Evolutionary conservation across 2,329 filamentous ascomycete species (phyloP).

Genomic region (Trichoderma gracile): DNA sequence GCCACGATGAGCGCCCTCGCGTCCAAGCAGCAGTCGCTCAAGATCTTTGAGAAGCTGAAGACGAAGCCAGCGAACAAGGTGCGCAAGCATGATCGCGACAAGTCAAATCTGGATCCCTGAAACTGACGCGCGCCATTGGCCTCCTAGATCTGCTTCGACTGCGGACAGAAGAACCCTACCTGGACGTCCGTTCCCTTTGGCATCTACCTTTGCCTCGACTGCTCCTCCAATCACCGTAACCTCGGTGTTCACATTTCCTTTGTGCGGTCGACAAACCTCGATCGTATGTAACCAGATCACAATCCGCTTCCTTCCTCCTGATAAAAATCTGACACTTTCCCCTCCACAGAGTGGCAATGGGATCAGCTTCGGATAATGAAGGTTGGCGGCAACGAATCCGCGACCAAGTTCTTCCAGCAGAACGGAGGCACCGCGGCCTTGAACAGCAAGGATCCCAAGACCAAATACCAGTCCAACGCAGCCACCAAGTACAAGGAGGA

Average conservation of each 20-base stretch:
- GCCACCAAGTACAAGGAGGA: constrained; percentile 98
- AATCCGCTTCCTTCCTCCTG: no score
- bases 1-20: constrained; percentile 67
- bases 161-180: constrained; percentile 93
- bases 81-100: constrained; percentile 34
- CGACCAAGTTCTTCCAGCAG: constrained; percentile 96
- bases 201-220: constrained; percentile 97
- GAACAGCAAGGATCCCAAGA: constrained; percentile 94
- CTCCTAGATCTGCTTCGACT: constrained; percentile 91
- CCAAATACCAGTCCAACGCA: constrained; percentile 92
- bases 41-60: constrained; percentile 97
- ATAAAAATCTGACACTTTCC: no score
- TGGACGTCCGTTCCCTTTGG: constrained; percentile 97
- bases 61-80: constrained; percentile 94
- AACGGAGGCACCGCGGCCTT: constrained; percentile 93
- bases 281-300: constrained; percentile 65
- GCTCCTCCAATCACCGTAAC: constrained; percentile 94
- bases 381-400: constrained; percentile 95
- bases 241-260: constrained; percentile 99
- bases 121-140: constrained; percentile 1
- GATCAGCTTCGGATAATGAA: constrained; percentile 97
- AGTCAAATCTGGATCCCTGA: not conserved
- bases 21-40: constrained; percentile 91
- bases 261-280: constrained; percentile 96
- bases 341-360: constrained; percentile 99